phyloP scores from a whole-genome alignment of 345 rosid genomes.

The Salix exigua region DNA sequence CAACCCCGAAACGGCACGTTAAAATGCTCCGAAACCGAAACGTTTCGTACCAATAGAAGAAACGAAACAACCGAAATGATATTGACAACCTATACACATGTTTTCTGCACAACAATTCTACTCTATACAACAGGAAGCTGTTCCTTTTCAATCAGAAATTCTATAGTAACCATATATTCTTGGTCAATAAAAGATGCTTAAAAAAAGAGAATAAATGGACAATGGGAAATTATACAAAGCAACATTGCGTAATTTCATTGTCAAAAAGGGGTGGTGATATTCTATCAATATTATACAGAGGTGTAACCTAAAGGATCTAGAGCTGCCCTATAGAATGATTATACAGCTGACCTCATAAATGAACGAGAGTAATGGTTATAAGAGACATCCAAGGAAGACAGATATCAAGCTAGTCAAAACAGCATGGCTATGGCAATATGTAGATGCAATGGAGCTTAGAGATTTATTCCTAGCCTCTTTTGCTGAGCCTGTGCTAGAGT shows the following conservation, averaged over 20 bases:
- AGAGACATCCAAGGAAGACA: constrained; percentile 11
- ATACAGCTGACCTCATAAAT: background rate
- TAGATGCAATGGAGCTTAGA: constrained; percentile 30
- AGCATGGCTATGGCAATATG: constrained; percentile 5
- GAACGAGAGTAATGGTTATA: constrained; percentile 15
- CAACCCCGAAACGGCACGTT: too few species aligned
- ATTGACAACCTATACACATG: background rate
- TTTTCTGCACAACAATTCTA: background rate
- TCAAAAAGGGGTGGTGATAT: background rate
- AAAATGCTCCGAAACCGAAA: too few species aligned
- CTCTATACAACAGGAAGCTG: background rate
- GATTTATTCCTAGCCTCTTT: constrained; percentile 28
- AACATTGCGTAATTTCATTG: background rate
- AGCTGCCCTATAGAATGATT: background rate
- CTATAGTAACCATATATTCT: background rate
- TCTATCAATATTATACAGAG: background rate
- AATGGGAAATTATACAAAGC: background rate
- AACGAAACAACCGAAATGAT: too few species aligned
- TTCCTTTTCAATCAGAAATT: background rate
- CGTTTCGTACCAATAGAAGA: too few species aligned
- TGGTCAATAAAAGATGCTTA: background rate
- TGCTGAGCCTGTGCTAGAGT: constrained; percentile 30
- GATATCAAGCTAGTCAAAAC: constrained; percentile 11
- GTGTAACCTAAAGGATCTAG: background rate
- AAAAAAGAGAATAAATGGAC: background rate